Base-by-base conservation (phyloP, 805 yeast species). In the Candida awuae region DNA sequence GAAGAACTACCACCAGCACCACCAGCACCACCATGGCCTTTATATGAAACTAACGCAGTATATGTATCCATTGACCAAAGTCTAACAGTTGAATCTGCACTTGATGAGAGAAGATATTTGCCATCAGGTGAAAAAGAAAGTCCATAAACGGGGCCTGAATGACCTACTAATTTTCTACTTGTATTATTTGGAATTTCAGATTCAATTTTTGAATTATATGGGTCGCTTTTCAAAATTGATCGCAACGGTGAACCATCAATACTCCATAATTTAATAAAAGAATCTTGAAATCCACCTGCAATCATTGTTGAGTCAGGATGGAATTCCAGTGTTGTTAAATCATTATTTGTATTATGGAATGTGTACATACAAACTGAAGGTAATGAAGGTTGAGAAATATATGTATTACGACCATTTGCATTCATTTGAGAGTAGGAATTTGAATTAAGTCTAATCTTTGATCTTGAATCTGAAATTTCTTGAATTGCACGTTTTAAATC, bases 291-390 rank as follows among this genome's bases (percentile, higher is more conserved):
- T 8, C 98, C 97, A 25, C 88, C 95, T 2, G 97, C 97, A 22
- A 85, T 80, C 46, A 87, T 53, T 17, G 88, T 77, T 14, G 90
- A 77, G 59, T 90, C 97, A 38, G 80, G 84, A 52, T 90, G 86
- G 65, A 90, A 90, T 46, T 80, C 84, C 34, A 90, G 56, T 35
- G 87, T 76, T n/a, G 94, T 84, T 70, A 92, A 66, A 45, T 84
- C 94, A 48, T 82, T 81, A 56, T 85, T 81, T 9, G 97, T 84
- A 62, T 92, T 92, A 67, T 92, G 98, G 65, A 92, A 88, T 1
- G 97, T 90, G 66, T 92, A 92, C 95, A 90, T 85, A 61, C 97
- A 92, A 26, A 90, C 95, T 41, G 94, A 83, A 17, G 98, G 98
- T 19, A 90, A 74, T 17, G 86, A 68, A 4, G 94, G 82, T 61